phyloP scores from a whole-genome alignment of 257 asterid species.

The Oldenlandia corymbosa region DNA sequence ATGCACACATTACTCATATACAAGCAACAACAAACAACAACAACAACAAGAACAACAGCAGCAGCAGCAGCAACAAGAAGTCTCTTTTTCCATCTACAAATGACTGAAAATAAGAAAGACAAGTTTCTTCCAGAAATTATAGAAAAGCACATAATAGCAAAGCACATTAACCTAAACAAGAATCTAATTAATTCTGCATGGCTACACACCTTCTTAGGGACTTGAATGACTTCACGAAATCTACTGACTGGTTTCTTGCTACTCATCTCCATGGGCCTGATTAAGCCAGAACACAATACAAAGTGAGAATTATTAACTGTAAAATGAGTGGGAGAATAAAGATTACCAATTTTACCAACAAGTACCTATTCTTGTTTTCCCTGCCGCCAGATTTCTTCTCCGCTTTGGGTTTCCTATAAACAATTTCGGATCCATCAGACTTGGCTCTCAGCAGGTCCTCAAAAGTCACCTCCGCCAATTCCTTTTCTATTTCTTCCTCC shows the following conservation, averaged over 20 bases:
- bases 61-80: too few relatives aligned
- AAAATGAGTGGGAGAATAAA: not conserved
- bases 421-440: conserved; percentile 77
- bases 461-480: conserved; percentile 81
- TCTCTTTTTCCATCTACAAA: too few relatives aligned
- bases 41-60: too few relatives aligned
- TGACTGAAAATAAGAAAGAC: too few relatives aligned
- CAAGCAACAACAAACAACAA: too few relatives aligned
- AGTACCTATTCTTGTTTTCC: conserved; percentile 79
- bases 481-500: conserved; percentile 61
- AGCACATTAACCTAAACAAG: not conserved
- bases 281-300: not conserved
- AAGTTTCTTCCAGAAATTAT: not conserved
- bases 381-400: conserved; percentile 57
- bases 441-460: conserved; percentile 84
- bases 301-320: not conserved
- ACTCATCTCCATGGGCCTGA: conserved; percentile 92
- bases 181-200: not conserved
- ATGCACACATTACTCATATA: not conserved
- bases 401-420: conserved; percentile 36
- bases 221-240: conserved; percentile 77
- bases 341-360: too few relatives aligned
- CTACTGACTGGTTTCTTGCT: conserved; percentile 81
- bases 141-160: not conserved
- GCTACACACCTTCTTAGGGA: conserved; percentile 54